phyloP scores from a whole-genome alignment of 208 protist species.

The Blechomonas ayalai region DNA sequence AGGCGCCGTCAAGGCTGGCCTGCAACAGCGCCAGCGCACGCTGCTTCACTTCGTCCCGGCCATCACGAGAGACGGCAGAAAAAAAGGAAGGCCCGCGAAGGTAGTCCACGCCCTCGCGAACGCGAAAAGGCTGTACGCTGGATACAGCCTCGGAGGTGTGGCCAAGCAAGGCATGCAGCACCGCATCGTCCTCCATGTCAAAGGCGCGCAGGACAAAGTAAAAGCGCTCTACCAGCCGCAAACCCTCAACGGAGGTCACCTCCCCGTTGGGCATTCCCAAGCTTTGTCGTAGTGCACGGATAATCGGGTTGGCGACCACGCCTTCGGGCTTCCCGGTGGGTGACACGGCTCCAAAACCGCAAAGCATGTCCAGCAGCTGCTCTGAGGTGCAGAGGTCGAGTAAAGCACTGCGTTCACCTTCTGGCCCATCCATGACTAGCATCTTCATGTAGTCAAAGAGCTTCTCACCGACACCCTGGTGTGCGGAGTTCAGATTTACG shows the following conservation, averaged over 20 bases:
- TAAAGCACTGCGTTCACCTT: constrained; percentile 5
- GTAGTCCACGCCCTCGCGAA: no score
- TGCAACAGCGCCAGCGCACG: constrained; percentile 27
- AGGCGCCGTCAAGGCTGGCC: constrained; percentile 29
- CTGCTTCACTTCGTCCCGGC: constrained; percentile 19
- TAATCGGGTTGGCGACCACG: constrained; percentile 27
- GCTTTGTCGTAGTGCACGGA: constrained; percentile 23
- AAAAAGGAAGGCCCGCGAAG: constrained; percentile 73
- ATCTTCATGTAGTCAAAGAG: constrained; percentile 52
- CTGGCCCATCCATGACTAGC: constrained; percentile 14
- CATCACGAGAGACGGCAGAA: constrained; percentile 47
- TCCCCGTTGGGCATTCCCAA: constrained; percentile 4
- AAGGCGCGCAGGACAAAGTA: constrained; percentile 47
- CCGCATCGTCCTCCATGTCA: constrained; percentile 6
- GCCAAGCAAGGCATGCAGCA: no score
- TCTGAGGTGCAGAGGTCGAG: constrained; percentile 21
- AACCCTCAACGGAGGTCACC: constrained; percentile 13
- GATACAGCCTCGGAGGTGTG: no score
- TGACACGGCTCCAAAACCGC: constrained; percentile 44
- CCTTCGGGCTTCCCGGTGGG: constrained; percentile 36
- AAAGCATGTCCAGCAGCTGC: constrained; percentile 55
- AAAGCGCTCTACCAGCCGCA: constrained; percentile 46
- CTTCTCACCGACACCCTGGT: constrained; percentile 45
- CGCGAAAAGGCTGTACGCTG: no score
- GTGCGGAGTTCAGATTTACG: constrained; percentile 37